These are phyloP conservation scores for Cupressus sempervirens DNA, from an alignment of 75 land plant species.

Conservation along the genomic window DNA sequence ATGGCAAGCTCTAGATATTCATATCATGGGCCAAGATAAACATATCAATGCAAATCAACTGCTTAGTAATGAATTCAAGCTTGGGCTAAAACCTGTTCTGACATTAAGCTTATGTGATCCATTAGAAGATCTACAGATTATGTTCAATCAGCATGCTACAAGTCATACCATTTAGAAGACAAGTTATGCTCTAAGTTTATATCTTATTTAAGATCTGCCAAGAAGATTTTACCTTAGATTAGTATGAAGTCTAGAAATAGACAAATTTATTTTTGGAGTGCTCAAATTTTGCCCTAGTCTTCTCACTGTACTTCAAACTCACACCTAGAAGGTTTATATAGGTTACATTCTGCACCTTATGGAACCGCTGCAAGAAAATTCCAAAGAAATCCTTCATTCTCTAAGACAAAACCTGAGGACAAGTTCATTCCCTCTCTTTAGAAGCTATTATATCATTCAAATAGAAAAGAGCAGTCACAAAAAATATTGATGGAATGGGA, in stretches of 20 bases:
- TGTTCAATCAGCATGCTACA: background rate
- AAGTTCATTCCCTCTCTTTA: too few species aligned
- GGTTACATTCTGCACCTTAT: slow-evolving; percentile 11
- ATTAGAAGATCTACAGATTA: background rate
- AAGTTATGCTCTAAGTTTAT: background rate
- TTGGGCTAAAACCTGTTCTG: background rate
- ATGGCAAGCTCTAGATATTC: background rate
- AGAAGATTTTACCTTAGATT: background rate
- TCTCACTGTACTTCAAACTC: background rate
- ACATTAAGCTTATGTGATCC: background rate
- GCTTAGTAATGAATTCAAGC: background rate
- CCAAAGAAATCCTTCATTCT: slow-evolving; percentile 49
- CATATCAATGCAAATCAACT: background rate
- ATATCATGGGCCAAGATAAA: background rate
- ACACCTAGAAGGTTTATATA: background rate
- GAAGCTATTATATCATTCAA: too few species aligned
- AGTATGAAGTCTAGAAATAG: background rate
- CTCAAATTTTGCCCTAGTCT: background rate
- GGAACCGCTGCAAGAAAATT: slow-evolving; percentile 24
- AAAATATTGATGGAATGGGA: too few species aligned
- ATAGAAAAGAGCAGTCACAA: too few species aligned
- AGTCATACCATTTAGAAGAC: background rate
- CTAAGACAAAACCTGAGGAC: slow-evolving; percentile 52
- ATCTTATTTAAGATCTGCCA: slow-evolving; percentile 1
- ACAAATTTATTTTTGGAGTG: background rate